Evolutionary conservation across 768 basidiomycete genomes (phyloP), one percentile per base, ranked within the genome.

Genomic region (Xerocomellus chrysenteron): DNA sequence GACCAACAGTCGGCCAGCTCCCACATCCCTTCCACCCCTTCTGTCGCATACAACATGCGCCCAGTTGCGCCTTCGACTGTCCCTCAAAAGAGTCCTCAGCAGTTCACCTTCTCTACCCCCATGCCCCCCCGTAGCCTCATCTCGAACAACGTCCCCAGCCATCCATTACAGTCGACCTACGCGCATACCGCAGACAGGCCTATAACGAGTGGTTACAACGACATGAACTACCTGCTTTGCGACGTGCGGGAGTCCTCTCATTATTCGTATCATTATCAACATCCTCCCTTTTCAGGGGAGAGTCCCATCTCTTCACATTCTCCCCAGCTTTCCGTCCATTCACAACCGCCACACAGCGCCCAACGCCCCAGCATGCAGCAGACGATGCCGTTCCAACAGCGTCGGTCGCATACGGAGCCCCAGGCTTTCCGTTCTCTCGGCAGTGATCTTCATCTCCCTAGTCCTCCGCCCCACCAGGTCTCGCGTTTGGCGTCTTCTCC

Each of bases 351-450:
- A 50, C 72, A 67, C 53, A 61, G 56, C 39, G 68, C 78, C 37
- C 69, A 70, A 49, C 76, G 77, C 49, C 64, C 73, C 32, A 69
- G 68, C 40, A 70, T 78, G 35, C 76, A 76, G 8, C 78, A 82
- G 51, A 66, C 80, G 41, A 61, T 80, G 54, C 72, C 81, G 14
- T 86, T 80, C 65, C 76, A 78, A 40, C 83, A 82, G 60, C 78
- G 84, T 57, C 79, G 86, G 49, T 76, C 84, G 39, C 73, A 81
- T 49, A 82, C 82, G 32, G 85, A 86, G 46, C 78, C 84, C 24
- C 82, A 82, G 60, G 76, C 76, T 17, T 83, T 77, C 68, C 74
- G 72, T 54, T 72, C 80, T 37, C 71, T 80, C 48, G 75, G 74
- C 32, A 76, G 80, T 56, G 78, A 78, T 59, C 78, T 79, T 55